phyloP scores from a whole-genome alignment of 805 yeast genomes.

The Candida awuae region DNA sequence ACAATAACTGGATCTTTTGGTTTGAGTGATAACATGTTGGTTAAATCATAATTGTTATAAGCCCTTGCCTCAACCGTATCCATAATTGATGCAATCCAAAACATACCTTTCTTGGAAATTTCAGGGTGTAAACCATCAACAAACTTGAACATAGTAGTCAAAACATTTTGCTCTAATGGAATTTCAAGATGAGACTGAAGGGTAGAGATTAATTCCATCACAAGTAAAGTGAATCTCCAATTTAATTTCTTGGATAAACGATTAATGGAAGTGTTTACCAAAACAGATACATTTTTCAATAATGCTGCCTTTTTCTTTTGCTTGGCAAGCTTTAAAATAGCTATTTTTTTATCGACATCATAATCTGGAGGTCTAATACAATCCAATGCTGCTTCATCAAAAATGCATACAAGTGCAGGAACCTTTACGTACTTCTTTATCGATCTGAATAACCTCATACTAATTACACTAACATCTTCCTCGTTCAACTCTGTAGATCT shows the following conservation, averaged over 20 bases:
- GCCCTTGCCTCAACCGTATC: slow-evolving; percentile 23
- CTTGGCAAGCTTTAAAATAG: slow-evolving; percentile 56
- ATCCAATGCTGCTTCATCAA: slow-evolving; percentile 37
- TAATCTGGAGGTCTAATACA: slow-evolving; percentile 54
- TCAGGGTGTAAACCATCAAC: slow-evolving; percentile 63
- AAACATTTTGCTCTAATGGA: slow-evolving; percentile 32
- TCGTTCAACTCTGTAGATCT: slow-evolving; percentile 51
- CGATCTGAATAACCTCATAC: slow-evolving; percentile 42
- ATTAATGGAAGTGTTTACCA: slow-evolving; percentile 34
- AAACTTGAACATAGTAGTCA: slow-evolving; percentile 37
- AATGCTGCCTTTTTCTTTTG: slow-evolving; percentile 43
- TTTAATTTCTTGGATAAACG: slow-evolving; percentile 26
- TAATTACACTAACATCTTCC: slow-evolving; percentile 42
- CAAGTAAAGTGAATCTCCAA: slow-evolving; percentile 50
- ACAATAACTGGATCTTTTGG: slow-evolving; percentile 25
- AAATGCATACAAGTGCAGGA: slow-evolving; percentile 45
- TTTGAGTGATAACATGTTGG: slow-evolving; percentile 28
- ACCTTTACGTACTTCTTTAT: slow-evolving; percentile 36
- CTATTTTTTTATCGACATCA: slow-evolving; percentile 46
- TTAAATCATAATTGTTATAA: slow-evolving; percentile 32
- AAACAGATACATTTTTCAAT: slow-evolving; percentile 31
- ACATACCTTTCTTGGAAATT: slow-evolving; percentile 50
- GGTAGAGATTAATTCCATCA: slow-evolving; percentile 42
- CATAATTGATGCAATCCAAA: slow-evolving; percentile 49
- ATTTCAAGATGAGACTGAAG: slow-evolving; percentile 50